Conservation (phyloP, 306 rosid genomes). For the Rosa lucieae region DNA sequence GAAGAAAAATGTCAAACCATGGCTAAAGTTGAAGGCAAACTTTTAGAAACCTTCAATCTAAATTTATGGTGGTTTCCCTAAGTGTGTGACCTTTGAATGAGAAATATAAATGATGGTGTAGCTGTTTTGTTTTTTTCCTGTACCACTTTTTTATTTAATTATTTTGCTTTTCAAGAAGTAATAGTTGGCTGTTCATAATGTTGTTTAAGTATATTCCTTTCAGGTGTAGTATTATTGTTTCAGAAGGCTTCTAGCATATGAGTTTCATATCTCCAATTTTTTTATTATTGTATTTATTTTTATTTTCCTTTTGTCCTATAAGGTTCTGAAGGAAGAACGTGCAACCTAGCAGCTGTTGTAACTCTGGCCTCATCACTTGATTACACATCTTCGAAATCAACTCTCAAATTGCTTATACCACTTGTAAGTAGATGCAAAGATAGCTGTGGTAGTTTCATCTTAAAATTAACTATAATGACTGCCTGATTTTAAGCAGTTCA, state of each 20-base stretch:
- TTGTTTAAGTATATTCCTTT: not conserved
- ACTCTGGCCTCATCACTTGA: slow-evolving; percentile 95
- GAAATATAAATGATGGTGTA: not conserved
- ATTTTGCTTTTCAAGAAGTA: not conserved
- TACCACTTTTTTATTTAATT: not conserved
- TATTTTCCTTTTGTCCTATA: slow-evolving; percentile 15
- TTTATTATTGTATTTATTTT: not conserved
- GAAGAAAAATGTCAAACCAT: not conserved
- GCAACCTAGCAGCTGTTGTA: slow-evolving; percentile 82
- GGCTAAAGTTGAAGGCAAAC: not conserved
- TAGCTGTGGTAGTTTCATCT: slow-evolving; percentile 7
- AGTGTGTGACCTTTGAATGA: not conserved
- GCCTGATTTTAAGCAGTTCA: slow-evolving; percentile 16
- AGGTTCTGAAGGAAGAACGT: slow-evolving; percentile 80
- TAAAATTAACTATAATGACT: slow-evolving; percentile 10
- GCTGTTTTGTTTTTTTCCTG: not conserved
- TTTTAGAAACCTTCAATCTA: not conserved
- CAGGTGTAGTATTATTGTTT: not conserved
- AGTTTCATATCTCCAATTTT: slow-evolving; percentile 5
- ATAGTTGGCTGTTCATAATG: not conserved
- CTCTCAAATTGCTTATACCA: slow-evolving; percentile 81
- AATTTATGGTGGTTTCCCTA: no score
- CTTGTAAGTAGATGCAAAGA: slow-evolving; percentile 62
- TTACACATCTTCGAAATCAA: slow-evolving; percentile 87
- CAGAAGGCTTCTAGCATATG: not conserved